Evolutionary conservation across 768 basidiomycete genomes (phyloP), one percentile per base, ranked within the genome.

Genomic region (Leccinum imitatum): DNA sequence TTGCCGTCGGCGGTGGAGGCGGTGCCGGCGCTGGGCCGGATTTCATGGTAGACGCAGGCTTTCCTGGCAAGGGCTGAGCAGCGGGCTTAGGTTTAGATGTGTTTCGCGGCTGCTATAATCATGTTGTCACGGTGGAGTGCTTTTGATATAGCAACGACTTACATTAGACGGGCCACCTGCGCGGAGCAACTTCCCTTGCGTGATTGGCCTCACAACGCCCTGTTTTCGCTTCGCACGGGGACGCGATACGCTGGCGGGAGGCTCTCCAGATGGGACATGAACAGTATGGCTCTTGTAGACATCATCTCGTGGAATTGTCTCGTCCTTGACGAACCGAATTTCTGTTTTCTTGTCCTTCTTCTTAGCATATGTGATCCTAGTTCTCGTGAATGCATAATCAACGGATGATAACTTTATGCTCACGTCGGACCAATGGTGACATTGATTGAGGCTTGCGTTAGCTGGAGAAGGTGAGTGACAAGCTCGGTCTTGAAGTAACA

Each of bases 401-500:
- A 17, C 10, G 14, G 19, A 48, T 11, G 21, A 54, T 10, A n/a
- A 66, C 27, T 15, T 17, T 39, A 57, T 23, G 77, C 93, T 66
- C 71, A 96, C 95, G 81, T 82, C 17, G 95, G 89, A 0, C 83
- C 84, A 63, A 98, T 84, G 53, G 84, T 71, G 39, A 98, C 76
- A 63, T 78, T 86, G 56, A 93, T 84, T 61, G 84, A 85, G 1
- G 86, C 90, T 66, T 87, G 87, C 0, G 93, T 95, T 53, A 93
- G 75, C 56, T 87, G 88, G 58, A 95, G 77, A 35, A 99, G 82
- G 67, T 89, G 87, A 17, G 93, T 84, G 15, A 87, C 81, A 55
- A 99, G 80, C 71, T 99, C 97, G 0, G 97, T 98, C 83, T 99
- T 99, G 84, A 98, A 95, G 63, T 87, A 81, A 65, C 91, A 95